These are phyloP conservation scores for Monoraphidium neglectum DNA, from an alignment of 139 green algal genomes.

Conservation along the genomic window DNA sequence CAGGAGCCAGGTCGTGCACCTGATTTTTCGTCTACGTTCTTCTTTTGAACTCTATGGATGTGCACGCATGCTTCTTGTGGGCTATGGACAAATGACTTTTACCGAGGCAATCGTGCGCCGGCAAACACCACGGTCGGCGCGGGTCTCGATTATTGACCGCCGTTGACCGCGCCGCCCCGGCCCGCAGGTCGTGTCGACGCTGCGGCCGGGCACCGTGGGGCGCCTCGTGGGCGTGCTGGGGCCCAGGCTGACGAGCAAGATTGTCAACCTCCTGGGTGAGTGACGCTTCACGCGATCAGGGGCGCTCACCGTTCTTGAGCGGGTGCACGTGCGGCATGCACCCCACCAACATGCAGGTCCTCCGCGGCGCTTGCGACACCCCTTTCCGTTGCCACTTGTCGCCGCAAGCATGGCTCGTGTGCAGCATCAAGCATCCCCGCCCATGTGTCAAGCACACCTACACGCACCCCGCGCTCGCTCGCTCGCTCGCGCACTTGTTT, in stretches of 20 bases:
- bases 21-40: no score
- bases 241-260: constrained; percentile 1
- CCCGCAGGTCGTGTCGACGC: constrained; percentile 1
- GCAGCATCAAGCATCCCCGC: neutral
- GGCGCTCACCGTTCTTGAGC: neutral
- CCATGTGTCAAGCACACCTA: neutral
- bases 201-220: constrained; percentile 18
- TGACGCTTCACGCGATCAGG: no score
- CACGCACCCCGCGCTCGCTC: no score
- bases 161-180: no score
- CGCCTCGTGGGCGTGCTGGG: constrained; percentile 23
- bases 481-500: neutral
- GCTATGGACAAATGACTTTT: no score
- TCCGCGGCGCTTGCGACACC: neutral
- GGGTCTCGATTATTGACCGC: no score
- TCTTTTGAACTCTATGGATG: no score
- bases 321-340: neutral
- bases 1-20: no score
- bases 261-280: constrained; percentile 26
- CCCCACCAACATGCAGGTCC: neutral
- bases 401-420: neutral
- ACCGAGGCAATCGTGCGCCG: no score
- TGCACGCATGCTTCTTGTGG: no score
- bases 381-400: neutral
- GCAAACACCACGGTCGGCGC: no score